Conservation (phyloP, 73 alveolate species). For the Tetrahymena borealis region DNA sequence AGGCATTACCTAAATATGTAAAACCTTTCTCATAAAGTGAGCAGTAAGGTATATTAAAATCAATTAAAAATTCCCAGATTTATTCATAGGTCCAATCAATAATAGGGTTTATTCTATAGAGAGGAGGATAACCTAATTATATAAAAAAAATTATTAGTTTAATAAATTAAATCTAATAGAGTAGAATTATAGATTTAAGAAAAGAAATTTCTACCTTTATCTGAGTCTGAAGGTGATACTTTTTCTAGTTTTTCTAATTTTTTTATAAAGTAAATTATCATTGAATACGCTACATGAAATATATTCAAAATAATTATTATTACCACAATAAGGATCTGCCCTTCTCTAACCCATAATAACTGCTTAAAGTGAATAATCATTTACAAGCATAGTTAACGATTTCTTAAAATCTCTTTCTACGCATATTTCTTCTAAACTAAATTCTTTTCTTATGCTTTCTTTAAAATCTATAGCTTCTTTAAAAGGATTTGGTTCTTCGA, state of each 20-base stretch:
- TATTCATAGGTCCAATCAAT: constrained; percentile 30
- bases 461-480: constrained; percentile 16
- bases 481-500: constrained; percentile 21
- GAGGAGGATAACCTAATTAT: constrained; percentile 13
- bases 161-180: background rate
- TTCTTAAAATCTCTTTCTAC: background rate
- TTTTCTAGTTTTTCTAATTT: background rate
- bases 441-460: background rate
- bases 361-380: background rate
- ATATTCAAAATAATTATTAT: no score
- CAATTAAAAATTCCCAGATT: constrained; percentile 20
- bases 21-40: constrained; percentile 18
- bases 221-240: constrained; percentile 18
- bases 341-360: constrained; percentile 35
- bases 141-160: background rate
- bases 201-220: background rate
- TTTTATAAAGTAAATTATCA: background rate
- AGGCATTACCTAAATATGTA: constrained; percentile 11
- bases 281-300: no score
- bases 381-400: background rate
- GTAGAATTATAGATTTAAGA: background rate
- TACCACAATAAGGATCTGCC: constrained; percentile 35
- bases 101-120: constrained; percentile 31
- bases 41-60: constrained; percentile 30
- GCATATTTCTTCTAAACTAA: background rate